A percentile compares a stretch with the other conserved stretches of the same genome.
phyloP scores from a whole-genome alignment of 257 asterid species.

The Solanum arcanum region DNA sequence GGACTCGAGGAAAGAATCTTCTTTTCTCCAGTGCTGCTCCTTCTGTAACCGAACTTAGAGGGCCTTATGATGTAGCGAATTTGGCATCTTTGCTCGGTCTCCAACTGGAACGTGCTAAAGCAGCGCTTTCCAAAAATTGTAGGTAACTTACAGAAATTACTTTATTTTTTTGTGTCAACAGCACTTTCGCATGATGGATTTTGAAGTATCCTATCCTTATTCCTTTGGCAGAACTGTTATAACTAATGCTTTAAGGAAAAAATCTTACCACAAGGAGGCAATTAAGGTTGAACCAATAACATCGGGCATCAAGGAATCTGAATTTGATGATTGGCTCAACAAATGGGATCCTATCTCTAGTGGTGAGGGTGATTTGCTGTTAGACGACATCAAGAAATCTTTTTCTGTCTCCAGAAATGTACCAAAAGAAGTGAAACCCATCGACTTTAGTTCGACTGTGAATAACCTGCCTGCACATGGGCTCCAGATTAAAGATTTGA shows the following conservation, averaged over 20 bases:
- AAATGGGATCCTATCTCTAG: conserved; percentile 92
- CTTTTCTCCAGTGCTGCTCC: conserved; percentile 70
- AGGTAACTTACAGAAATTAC: conserved; percentile 28
- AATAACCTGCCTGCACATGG: conserved; percentile 64
- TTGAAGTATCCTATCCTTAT: neutral
- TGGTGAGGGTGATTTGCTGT: conserved; percentile 80
- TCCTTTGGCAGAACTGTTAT: conserved; percentile 50
- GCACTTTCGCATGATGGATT: neutral
- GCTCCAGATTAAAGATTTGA: conserved; percentile 46
- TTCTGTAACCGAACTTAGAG: conserved; percentile 70
- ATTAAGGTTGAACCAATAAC: conserved; percentile 62
- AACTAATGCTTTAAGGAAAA: conserved; percentile 57
- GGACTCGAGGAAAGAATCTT: conserved; percentile 83
- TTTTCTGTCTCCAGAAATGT: conserved; percentile 33
- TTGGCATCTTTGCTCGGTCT: conserved; percentile 62
- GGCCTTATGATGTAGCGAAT: conserved; percentile 83
- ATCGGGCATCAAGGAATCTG: conserved; percentile 23
- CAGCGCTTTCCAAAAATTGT: conserved; percentile 83
- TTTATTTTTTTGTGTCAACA: neutral
- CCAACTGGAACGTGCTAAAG: conserved; percentile 60
- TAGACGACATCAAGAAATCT: conserved; percentile 76
- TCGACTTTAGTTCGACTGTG: conserved; percentile 38
- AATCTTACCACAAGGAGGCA: conserved; percentile 59
- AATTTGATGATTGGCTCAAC: conserved; percentile 57
- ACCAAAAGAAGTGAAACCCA: conserved; percentile 30